phyloP scores from a whole-genome alignment of 2,329 filamentous ascomycete species.

The Neofusicoccum sp. region DNA sequence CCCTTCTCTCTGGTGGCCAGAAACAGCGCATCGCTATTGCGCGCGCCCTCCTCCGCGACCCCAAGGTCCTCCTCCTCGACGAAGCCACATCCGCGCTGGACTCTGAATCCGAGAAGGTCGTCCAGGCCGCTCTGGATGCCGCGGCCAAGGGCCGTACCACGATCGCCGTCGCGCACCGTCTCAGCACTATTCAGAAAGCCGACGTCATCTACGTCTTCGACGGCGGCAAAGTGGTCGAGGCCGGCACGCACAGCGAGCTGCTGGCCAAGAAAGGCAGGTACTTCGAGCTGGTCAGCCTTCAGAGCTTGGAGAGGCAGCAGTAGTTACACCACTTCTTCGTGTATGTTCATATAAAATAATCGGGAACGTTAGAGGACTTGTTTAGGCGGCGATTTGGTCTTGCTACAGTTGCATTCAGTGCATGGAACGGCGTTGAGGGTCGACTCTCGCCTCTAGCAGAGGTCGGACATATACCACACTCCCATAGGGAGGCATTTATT shows the following conservation, averaged over 20 bases:
- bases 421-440: not conserved
- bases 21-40: constrained; percentile 92
- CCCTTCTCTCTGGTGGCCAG: constrained; percentile 75
- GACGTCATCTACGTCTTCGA: constrained; percentile 92
- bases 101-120: constrained; percentile 60
- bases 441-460: not conserved
- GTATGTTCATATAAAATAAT: not conserved
- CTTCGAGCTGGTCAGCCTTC: constrained; percentile 18
- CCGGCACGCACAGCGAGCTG: constrained; percentile 62
- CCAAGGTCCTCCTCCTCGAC: constrained; percentile 64
- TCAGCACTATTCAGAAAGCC: constrained; percentile 87
- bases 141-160: constrained; percentile 82
- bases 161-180: constrained; percentile 82
- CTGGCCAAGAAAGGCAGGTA: constrained; percentile 2
- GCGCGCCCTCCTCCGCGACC: constrained; percentile 80
- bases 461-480: not conserved
- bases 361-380: too few species aligned
- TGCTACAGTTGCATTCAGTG: not conserved
- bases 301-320: constrained; percentile 18
- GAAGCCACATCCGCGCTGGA: constrained; percentile 20
- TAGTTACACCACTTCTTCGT: not conserved
- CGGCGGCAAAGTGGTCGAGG: constrained; percentile 76
- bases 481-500: not conserved
- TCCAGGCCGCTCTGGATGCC: constrained; percentile 73
- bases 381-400: not conserved